phyloP scores from a whole-genome alignment of 805 yeast genomes.

The Candida ulmi region DNA sequence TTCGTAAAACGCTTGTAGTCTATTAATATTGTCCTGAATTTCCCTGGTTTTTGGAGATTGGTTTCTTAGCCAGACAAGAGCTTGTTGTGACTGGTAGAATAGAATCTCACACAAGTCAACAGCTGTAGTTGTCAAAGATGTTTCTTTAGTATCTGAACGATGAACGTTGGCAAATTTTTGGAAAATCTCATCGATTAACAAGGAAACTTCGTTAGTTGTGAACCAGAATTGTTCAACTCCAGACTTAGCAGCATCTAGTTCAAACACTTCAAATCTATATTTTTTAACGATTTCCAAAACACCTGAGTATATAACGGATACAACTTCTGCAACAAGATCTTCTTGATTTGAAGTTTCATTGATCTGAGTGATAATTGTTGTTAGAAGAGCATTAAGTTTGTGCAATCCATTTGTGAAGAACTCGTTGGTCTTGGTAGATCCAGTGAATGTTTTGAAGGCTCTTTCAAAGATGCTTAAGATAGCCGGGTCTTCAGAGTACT shows the following conservation, averaged over 20 bases:
- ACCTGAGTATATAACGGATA: constrained; percentile 23
- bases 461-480: constrained; percentile 5
- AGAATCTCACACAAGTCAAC: constrained; percentile 34
- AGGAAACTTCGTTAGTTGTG: constrained; percentile 34
- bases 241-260: constrained; percentile 24
- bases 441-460: constrained; percentile 5
- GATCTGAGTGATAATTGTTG: constrained; percentile 19
- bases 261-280: constrained; percentile 28
- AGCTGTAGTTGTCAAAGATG: constrained; percentile 20
- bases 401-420: constrained; percentile 23
- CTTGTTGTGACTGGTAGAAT: constrained; percentile 33
- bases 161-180: constrained; percentile 21
- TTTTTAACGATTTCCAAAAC: constrained; percentile 36
- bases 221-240: constrained; percentile 41
- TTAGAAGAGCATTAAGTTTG: constrained; percentile 21
- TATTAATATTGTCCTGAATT: constrained; percentile 14
- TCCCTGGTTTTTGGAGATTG: constrained; percentile 17
- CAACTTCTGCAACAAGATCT: constrained; percentile 15
- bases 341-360: constrained; percentile 11
- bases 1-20: constrained; percentile 18
- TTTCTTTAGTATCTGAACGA: constrained; percentile 4
- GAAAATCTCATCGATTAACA: constrained; percentile 36
- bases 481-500: constrained; percentile 1
- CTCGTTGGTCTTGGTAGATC: constrained; percentile 13
- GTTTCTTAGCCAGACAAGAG: constrained; percentile 26